Evolutionary conservation across 2,329 filamentous ascomycete genomes (phyloP).

Genomic region (Beauveria rudraprayagi): DNA sequence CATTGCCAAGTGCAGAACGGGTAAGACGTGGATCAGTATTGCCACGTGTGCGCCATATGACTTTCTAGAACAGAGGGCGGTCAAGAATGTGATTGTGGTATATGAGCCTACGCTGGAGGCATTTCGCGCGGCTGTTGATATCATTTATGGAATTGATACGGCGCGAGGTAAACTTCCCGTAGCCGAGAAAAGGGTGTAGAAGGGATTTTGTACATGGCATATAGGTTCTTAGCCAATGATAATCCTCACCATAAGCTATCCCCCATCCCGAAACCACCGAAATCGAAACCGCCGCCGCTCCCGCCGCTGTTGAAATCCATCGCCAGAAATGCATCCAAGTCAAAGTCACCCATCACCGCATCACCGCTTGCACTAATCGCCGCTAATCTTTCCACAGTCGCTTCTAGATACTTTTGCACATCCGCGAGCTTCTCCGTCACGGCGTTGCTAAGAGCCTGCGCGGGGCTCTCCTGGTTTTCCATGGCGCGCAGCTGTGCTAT

Average conservation of each 20-base stretch:
- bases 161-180: conserved; percentile 16
- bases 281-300: background rate
- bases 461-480: background rate
- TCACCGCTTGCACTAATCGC: background rate
- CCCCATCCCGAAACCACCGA: background rate
- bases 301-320: background rate
- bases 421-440: background rate
- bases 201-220: background rate
- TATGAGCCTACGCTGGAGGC: conserved; percentile 22
- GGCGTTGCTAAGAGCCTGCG: background rate
- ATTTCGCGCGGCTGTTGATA: conserved; percentile 15
- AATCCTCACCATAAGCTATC: background rate
- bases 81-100: conserved; percentile 18
- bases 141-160: conserved; percentile 15
- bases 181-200: background rate
- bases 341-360: background rate
- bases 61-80: conserved; percentile 16
- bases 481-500: background rate
- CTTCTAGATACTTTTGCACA: background rate
- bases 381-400: background rate
- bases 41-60: conserved; percentile 21
- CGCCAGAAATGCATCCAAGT: background rate
- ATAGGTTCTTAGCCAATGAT: background rate
- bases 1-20: conserved; percentile 13
- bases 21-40: conserved; percentile 14